phyloP scores from a whole-genome alignment of 352 stramenopile genomes.

The Pythium phragmitis region DNA sequence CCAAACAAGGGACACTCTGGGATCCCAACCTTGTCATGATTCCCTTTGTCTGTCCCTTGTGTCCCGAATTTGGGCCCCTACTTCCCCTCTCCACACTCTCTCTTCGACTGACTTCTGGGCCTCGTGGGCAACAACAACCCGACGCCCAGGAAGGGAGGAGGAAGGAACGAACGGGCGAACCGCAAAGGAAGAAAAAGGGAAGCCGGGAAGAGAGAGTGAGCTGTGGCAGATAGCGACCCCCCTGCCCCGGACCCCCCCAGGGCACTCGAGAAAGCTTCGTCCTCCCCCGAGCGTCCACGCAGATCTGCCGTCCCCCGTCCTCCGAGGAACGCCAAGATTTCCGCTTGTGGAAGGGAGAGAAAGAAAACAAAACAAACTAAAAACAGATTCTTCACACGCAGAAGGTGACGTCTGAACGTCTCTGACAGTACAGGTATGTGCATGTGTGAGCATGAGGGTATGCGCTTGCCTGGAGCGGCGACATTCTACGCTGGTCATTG shows the following conservation, averaged over 20 bases:
- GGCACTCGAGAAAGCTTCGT: neutral
- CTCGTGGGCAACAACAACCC: neutral
- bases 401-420: too few species aligned
- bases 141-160: neutral
- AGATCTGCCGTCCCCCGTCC: neutral
- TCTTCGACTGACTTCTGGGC: neutral
- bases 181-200: neutral
- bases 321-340: neutral
- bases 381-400: too few species aligned
- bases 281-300: neutral
- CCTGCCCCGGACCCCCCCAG: neutral
- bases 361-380: neutral
- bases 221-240: neutral
- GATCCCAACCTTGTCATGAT: too few species aligned
- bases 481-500: too few species aligned
- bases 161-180: neutral
- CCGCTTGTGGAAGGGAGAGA: neutral
- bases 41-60: neutral
- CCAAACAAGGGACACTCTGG: neutral
- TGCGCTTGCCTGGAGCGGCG: too few species aligned
- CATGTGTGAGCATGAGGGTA: too few species aligned
- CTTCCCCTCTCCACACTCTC: neutral
- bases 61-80: neutral
- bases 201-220: neutral
- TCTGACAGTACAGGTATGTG: too few species aligned